These are phyloP conservation scores for Ormosia semicastrata DNA, from an alignment of 306 rosid genomes.

Conservation along the genomic window DNA sequence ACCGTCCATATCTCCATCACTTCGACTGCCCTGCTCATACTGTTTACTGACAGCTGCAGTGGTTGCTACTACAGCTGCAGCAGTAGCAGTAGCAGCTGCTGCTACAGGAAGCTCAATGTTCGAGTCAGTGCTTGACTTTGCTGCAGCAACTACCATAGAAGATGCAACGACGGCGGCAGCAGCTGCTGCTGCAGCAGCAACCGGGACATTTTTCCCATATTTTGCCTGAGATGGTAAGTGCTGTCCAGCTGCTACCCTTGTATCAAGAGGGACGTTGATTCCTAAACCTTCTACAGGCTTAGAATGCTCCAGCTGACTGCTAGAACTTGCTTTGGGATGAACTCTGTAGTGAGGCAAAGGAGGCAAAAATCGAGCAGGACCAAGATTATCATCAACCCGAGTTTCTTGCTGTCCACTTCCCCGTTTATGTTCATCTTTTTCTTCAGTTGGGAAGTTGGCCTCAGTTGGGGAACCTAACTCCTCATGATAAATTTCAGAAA, in stretches of 20 bases:
- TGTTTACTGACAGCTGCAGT: slow-evolving; percentile 88
- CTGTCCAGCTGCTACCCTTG: slow-evolving; percentile 44
- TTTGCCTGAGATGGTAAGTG: slow-evolving; percentile 43
- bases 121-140: slow-evolving; percentile 63
- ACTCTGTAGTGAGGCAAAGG: slow-evolving; percentile 56
- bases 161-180: slow-evolving; percentile 97
- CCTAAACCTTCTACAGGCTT: slow-evolving; percentile 70
- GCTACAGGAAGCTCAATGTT: slow-evolving; percentile 82
- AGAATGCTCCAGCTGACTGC: slow-evolving; percentile 51
- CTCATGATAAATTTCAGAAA: slow-evolving; percentile 71
- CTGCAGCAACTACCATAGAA: slow-evolving; percentile 84
- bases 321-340: slow-evolving; percentile 52
- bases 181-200: slow-evolving; percentile 87
- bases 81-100: slow-evolving; percentile 94
- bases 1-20: slow-evolving; percentile 62
- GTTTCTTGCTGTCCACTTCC: slow-evolving; percentile 38
- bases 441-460: slow-evolving; percentile 38
- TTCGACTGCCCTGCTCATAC: slow-evolving; percentile 67
- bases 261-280: slow-evolving; percentile 43
- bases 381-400: slow-evolving; percentile 37
- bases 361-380: slow-evolving; percentile 52
- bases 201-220: slow-evolving; percentile 73
- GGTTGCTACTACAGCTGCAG: slow-evolving; percentile 96
- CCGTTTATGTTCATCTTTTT: slow-evolving; percentile 44
- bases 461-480: slow-evolving; percentile 47